Conservation (phyloP, 1,284 basidiomycete genomes). For the Irpex sp. region DNA sequence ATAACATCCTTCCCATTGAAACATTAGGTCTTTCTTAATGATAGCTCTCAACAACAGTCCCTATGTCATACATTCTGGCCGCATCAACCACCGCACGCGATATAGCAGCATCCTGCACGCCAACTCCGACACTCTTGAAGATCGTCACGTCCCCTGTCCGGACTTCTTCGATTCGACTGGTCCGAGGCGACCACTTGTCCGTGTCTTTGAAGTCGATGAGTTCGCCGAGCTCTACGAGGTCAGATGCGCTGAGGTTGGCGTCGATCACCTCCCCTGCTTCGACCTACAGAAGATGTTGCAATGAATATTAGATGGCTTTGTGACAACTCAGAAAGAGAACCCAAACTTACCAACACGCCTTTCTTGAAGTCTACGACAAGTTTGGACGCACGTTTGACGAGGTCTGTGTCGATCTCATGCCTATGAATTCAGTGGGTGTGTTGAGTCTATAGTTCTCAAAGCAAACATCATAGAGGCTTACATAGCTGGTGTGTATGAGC, state of each 20-base stretch:
- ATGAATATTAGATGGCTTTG: not conserved
- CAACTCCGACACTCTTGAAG: slow-evolving; percentile 78
- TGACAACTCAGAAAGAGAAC: not conserved
- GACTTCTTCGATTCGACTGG: slow-evolving; percentile 28
- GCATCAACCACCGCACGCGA: slow-evolving; percentile 41
- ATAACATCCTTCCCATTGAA: too few relatives aligned
- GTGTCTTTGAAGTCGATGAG: slow-evolving; percentile 29
- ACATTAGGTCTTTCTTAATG: slow-evolving; percentile 19
- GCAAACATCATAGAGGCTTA: slow-evolving; percentile 10
- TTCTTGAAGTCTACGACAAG: slow-evolving; percentile 72
- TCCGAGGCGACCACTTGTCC: slow-evolving; percentile 14
- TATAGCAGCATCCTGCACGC: slow-evolving; percentile 75
- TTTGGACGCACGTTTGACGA: slow-evolving; percentile 48
- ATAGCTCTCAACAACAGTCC: slow-evolving; percentile 36
- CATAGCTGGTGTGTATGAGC: slow-evolving; percentile 84
- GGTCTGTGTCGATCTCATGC: slow-evolving; percentile 60
- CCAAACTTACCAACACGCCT: slow-evolving; percentile 45
- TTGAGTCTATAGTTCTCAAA: not conserved
- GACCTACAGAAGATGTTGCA: slow-evolving; percentile 11
- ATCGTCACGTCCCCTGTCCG: slow-evolving; percentile 50
- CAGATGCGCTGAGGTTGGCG: slow-evolving; percentile 34
- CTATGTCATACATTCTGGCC: slow-evolving; percentile 36
- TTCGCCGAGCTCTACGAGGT: slow-evolving; percentile 62
- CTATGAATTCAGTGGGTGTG: slow-evolving; percentile 9
- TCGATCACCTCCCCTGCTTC: slow-evolving; percentile 81